Evolutionary conservation across 352 stramenopile species (phyloP).

Genomic region (Peronospora belbahrii): DNA sequence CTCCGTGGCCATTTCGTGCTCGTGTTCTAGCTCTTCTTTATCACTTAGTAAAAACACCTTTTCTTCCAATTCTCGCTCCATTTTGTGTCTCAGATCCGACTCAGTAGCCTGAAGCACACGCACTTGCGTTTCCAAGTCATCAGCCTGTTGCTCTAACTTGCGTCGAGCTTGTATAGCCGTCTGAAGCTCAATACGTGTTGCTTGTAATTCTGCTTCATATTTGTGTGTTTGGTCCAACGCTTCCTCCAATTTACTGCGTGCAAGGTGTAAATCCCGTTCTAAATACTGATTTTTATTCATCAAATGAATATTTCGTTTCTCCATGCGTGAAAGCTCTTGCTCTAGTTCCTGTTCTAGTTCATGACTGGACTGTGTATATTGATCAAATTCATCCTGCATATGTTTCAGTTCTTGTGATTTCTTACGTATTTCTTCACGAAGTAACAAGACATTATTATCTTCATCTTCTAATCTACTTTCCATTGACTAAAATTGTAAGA

Average conservation of each 20-base stretch:
- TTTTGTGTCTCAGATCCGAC: constrained; percentile 66
- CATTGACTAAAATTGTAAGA: constrained; percentile 4
- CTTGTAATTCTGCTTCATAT: constrained; percentile 43
- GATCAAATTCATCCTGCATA: constrained; percentile 70
- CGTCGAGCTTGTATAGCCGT: constrained; percentile 32
- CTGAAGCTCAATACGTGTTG: constrained; percentile 38
- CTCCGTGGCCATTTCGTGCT: constrained; percentile 72
- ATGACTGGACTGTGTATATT: constrained; percentile 78
- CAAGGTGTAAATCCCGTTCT: constrained; percentile 41
- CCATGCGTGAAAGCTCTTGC: constrained; percentile 58
- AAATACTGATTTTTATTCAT: constrained; percentile 39
- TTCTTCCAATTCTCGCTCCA: constrained; percentile 82
- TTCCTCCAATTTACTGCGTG: constrained; percentile 46
- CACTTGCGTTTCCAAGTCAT: constrained; percentile 74
- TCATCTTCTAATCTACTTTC: constrained; percentile 30
- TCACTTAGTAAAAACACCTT: constrained; percentile 81
- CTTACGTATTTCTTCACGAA: constrained; percentile 43
- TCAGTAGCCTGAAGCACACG: constrained; percentile 76
- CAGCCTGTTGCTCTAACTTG: constrained; percentile 61
- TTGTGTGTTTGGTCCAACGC: constrained; percentile 42
- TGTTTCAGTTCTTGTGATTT: constrained; percentile 58
- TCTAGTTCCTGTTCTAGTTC: constrained; percentile 73
- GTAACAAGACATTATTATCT: constrained; percentile 18
- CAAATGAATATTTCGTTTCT: constrained; percentile 43
- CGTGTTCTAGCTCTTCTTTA: constrained; percentile 71